phyloP scores from a whole-genome alignment of 345 rosid species.

The Populus simonii region DNA sequence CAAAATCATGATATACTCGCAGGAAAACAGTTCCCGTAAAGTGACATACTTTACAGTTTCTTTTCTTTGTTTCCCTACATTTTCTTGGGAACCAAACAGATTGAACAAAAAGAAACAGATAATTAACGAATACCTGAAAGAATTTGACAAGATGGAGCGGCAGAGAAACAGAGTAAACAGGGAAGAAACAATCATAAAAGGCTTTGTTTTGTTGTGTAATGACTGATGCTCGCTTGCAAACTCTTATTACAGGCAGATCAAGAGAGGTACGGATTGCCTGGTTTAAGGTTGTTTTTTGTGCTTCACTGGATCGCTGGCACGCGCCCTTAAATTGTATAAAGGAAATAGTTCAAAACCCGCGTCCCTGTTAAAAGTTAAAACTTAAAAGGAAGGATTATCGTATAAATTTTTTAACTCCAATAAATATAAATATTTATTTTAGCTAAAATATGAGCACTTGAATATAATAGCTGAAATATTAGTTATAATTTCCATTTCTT shows the following conservation, averaged over 20 bases:
- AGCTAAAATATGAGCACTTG: too few species aligned
- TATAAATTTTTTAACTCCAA: too few species aligned
- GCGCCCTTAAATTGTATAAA: not conserved
- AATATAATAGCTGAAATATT: too few species aligned
- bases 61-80: not conserved
- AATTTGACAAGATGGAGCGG: not conserved
- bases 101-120: not conserved
- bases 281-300: not conserved
- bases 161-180: not conserved
- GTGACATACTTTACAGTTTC: not conserved
- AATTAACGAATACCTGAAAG: not conserved
- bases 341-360: too few species aligned
- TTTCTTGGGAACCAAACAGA: constrained; percentile 10
- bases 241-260: not conserved
- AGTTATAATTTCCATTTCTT: too few species aligned
- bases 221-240: not conserved
- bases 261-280: not conserved
- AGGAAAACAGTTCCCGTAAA: not conserved
- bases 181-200: not conserved
- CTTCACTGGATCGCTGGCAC: not conserved
- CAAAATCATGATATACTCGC: not conserved
- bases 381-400: too few species aligned
- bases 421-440: too few species aligned
- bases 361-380: too few species aligned
- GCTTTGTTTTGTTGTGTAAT: not conserved